phyloP scores from a whole-genome alignment of 164 flowering plant species.

The Vitis riparia region DNA sequence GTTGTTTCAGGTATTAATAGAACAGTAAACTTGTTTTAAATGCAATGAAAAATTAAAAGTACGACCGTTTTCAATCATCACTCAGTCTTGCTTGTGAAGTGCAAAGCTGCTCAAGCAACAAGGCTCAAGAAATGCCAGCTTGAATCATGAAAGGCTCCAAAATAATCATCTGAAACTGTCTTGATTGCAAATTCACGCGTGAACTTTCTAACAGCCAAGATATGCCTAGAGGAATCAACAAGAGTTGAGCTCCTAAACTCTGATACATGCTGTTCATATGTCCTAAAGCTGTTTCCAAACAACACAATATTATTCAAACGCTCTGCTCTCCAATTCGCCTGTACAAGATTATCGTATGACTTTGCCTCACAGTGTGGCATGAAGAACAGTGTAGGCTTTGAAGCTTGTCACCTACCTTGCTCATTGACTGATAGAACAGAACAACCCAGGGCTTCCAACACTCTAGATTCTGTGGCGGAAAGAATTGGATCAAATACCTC shows the following conservation, averaged over 20 bases:
- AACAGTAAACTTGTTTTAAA: background rate
- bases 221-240: conserved; percentile 32
- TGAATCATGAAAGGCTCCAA: conserved; percentile 68
- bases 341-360: conserved; percentile 56
- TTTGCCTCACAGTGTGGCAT: conserved; percentile 93
- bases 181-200: conserved; percentile 45
- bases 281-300: conserved; percentile 78
- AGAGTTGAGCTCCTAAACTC: conserved; percentile 29
- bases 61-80: no score
- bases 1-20: no score
- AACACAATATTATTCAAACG: conserved; percentile 25
- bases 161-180: conserved; percentile 55
- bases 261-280: conserved; percentile 37
- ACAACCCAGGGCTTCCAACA: conserved; percentile 63
- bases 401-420: conserved; percentile 57
- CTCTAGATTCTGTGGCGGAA: conserved; percentile 60
- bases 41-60: no score
- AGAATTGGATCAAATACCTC: conserved; percentile 87
- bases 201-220: conserved; percentile 44
- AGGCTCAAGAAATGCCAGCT: conserved; percentile 85
- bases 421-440: conserved; percentile 64
- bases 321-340: no score
- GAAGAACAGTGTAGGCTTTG: conserved; percentile 69
- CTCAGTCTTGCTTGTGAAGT: no score
- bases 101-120: conserved; percentile 11